Conservation (phyloP, 805 yeast genomes). For the Nakazawaea anatomiae region DNA sequence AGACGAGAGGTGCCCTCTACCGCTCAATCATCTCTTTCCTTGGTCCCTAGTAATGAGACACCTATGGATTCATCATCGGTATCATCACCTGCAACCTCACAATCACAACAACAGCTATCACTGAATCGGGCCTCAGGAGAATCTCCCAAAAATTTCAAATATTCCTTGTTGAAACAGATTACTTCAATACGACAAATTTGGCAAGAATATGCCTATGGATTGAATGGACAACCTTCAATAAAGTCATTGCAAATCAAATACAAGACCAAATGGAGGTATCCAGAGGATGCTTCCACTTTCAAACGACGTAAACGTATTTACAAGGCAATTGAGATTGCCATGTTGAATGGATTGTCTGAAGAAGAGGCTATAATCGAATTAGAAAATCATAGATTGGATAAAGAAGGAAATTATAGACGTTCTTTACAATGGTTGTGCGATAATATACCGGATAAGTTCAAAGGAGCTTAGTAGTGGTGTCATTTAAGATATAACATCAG, state of each 20-base stretch:
- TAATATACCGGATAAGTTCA: slow-evolving; percentile 23
- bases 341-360: slow-evolving; percentile 25
- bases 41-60: too few species aligned
- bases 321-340: slow-evolving; percentile 42
- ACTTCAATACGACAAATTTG: slow-evolving; percentile 47
- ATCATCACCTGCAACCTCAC: background rate
- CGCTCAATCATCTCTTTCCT: too few species aligned
- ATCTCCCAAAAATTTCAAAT: slow-evolving; percentile 1
- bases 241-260: slow-evolving; percentile 41
- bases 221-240: slow-evolving; percentile 47
- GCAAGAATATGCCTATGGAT: slow-evolving; percentile 50
- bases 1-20: too few species aligned
- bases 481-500: too few species aligned
- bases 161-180: slow-evolving; percentile 9
- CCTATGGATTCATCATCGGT: background rate
- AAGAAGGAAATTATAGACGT: slow-evolving; percentile 23
- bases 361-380: slow-evolving; percentile 26
- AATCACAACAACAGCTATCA: background rate
- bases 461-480: background rate
- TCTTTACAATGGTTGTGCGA: slow-evolving; percentile 26
- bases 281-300: slow-evolving; percentile 48
- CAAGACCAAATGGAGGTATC: slow-evolving; percentile 48
- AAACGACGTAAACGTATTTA: slow-evolving; percentile 48
- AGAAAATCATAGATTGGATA: slow-evolving; percentile 24
- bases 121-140: background rate